Base-by-base conservation (phyloP, 2,329 filamentous ascomycete species). In the Ophiostoma perfectum region DNA sequence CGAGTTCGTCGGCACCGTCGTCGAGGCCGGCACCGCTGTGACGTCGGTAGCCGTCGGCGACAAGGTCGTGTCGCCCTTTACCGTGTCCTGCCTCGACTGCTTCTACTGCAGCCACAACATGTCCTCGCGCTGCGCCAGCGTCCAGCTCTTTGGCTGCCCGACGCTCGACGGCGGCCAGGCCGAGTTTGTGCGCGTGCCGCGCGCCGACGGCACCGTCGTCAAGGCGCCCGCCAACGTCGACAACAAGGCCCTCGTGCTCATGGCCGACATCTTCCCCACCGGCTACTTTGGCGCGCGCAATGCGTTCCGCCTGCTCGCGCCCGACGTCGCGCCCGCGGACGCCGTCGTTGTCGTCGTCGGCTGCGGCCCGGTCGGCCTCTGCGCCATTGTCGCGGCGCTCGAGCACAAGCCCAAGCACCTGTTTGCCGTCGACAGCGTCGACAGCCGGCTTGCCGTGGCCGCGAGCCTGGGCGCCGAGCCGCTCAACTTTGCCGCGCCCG, bases 201-300 rank as follows among this genome's bases (percentile, higher is more conserved):
- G 89, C 67, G 93, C 93, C 11, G 92, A 96, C 74, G 87, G 87
- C 47, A 96, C 92, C 0, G 86, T 89, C n/a, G 84, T 93, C 75
- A 89, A 88, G 74, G 89, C 92, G 0, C 90, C 90, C 0, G 78
- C 85, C 1, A 86, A 84, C 8, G 89, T 96, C 69, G 86, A 89
- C 27, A 89, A 94, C 73, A 85, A 90, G 72, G 87, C 87, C 47
- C 82, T 96, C 65, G 87, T 96, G 6, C 83, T 97, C 39, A 96
- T 97, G 93, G 92, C 91, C 16, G 93, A 97, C 75, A 96, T 97
- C 74, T 96, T 95, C 78, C 93, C 93, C 1, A 92, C 89, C 0
- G 91, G 93, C 7, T 96, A 87, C 79, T 96, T 93, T 73, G 93
- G 91, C 6, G 91, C 91, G 4, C 83, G 84, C 69, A 95, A 92